Conservation (phyloP, 768 basidiomycete species). For the Boletus rubroflammeus region DNA sequence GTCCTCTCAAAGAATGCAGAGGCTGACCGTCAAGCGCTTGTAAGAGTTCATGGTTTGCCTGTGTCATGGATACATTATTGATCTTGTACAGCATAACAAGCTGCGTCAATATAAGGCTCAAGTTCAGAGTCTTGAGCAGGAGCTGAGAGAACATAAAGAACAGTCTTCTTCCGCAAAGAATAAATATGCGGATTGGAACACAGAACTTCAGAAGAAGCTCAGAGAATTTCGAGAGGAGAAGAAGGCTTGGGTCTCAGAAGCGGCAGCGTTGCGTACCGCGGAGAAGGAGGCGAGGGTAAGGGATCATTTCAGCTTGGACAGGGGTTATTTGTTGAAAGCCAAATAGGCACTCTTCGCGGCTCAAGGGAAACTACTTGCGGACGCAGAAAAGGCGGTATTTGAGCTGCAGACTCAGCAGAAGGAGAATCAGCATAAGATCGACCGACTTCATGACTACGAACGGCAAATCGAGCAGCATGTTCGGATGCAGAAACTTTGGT, state of each 20-base stretch:
- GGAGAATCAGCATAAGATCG: conserved; percentile 78
- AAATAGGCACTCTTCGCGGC: conserved; percentile 61
- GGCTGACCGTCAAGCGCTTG: conserved; percentile 76
- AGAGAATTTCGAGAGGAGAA: conserved; percentile 76
- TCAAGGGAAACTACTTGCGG: conserved; percentile 63
- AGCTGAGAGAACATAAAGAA: conserved; percentile 68
- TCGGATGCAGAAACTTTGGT: conserved; percentile 78
- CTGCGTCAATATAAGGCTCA: conserved; percentile 71
- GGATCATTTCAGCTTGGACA: not conserved
- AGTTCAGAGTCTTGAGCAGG: conserved; percentile 61
- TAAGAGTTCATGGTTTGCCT: conserved; percentile 34
- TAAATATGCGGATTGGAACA: conserved; percentile 82
- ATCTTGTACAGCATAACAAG: conserved; percentile 64
- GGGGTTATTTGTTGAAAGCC: not conserved
- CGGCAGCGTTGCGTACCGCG: conserved; percentile 60
- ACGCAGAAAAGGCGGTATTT: conserved; percentile 68
- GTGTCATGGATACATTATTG: conserved; percentile 1
- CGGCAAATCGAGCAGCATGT: conserved; percentile 79
- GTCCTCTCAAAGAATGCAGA: conserved; percentile 73
- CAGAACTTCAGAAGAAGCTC: conserved; percentile 73
- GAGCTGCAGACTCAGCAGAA: conserved; percentile 71
- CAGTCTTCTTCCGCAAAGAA: conserved; percentile 71
- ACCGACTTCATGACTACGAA: conserved; percentile 80
- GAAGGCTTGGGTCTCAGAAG: conserved; percentile 69
- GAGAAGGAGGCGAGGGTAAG: conserved; percentile 68